Percentiles rank a stretch among this genome's conserved stretches.
These are phyloP conservation scores for Parastagonospora avenae DNA, from an alignment of 2,329 filamentous ascomycete genomes.

Conservation along the genomic window DNA sequence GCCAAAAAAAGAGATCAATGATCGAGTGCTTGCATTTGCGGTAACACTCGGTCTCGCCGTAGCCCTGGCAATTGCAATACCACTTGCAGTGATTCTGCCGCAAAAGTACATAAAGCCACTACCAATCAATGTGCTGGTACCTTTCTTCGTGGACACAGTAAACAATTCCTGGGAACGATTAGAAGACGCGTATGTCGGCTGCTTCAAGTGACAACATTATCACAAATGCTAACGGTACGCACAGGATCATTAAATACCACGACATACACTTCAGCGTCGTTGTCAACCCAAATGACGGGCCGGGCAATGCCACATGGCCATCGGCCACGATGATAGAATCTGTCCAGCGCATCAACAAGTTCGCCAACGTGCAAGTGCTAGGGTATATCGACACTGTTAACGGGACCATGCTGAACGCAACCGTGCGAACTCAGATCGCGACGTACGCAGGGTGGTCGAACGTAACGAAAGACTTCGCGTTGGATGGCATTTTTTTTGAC, in stretches of 20 bases:
- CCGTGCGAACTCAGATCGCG: constrained; percentile 48
- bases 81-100: constrained; percentile 26
- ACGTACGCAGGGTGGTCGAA: constrained; percentile 55
- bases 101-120: constrained; percentile 25
- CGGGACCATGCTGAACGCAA: constrained; percentile 25
- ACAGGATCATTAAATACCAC: constrained; percentile 34
- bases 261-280: constrained; percentile 56
- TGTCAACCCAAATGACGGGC: constrained; percentile 54
- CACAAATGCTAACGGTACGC: neutral
- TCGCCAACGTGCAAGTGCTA: constrained; percentile 55
- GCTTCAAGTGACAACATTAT: neutral
- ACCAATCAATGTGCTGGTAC: constrained; percentile 49
- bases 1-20: constrained; percentile 8
- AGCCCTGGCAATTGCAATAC: constrained; percentile 21
- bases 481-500: constrained; percentile 59
- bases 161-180: constrained; percentile 46
- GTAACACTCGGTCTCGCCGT: constrained; percentile 29
- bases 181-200: constrained; percentile 15
- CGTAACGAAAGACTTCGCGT: constrained; percentile 32
- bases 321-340: constrained; percentile 50
- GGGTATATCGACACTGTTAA: constrained; percentile 58
- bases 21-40: constrained; percentile 18
- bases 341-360: constrained; percentile 46
- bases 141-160: constrained; percentile 55
- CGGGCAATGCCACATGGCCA: constrained; percentile 49